Evolutionary conservation across 768 basidiomycete genomes (phyloP).

Genomic region (Agaricus sinodeliciosus): DNA sequence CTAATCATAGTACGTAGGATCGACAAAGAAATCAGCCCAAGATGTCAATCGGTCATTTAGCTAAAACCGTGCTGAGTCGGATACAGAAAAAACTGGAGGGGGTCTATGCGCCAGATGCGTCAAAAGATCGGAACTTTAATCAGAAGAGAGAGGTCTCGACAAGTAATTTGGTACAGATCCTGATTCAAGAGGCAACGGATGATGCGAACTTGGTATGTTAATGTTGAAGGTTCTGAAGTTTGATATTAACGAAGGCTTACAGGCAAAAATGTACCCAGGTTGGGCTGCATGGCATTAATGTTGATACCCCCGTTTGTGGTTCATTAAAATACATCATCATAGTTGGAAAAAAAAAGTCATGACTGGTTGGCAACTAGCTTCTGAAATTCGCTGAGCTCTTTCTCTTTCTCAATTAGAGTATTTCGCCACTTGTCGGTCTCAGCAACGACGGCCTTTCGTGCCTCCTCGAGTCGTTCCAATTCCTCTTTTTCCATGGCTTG

Average conservation of each 20-base stretch:
- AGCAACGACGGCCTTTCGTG: constrained; percentile 57
- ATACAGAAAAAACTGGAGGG: constrained; percentile 84
- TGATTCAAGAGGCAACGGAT: constrained; percentile 87
- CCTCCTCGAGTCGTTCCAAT: constrained; percentile 70
- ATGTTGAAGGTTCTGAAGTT: background rate
- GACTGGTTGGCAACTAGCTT: constrained; percentile 36
- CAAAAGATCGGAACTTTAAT: constrained; percentile 20
- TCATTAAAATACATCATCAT: background rate
- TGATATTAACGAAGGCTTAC: constrained; percentile 11
- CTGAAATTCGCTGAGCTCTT: constrained; percentile 67
- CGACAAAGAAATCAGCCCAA: constrained; percentile 41
- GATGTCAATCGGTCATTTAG: constrained; percentile 52
- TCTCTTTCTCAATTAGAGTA: constrained; percentile 73
- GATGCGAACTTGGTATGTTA: constrained; percentile 50
- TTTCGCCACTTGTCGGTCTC: constrained; percentile 73
- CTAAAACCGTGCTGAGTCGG: constrained; percentile 68
- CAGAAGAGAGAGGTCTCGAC: constrained; percentile 61
- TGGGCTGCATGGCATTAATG: constrained; percentile 79
- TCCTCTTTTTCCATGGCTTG: constrained; percentile 85
- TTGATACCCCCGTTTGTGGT: background rate
- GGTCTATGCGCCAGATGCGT: constrained; percentile 49
- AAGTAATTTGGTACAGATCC: constrained; percentile 82
- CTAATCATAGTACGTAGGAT: constrained; percentile 27
- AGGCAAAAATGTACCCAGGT: constrained; percentile 89
- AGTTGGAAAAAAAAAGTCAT: background rate